phyloP scores from a whole-genome alignment of 352 stramenopile genomes.

The Phytophthora europaea region DNA sequence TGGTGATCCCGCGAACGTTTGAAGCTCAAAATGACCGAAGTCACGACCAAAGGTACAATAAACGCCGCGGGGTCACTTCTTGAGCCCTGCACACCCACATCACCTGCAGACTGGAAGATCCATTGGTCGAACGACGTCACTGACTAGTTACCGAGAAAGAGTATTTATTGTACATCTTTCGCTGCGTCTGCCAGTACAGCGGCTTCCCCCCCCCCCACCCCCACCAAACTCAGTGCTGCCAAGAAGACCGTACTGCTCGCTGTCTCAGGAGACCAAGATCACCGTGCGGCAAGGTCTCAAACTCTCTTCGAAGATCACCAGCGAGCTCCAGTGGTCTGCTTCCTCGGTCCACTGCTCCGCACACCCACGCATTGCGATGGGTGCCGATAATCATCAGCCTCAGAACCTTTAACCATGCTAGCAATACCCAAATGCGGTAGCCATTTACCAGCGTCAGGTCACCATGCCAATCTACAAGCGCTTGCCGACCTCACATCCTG shows the following conservation, averaged over 20 bases:
- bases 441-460: constrained; percentile 51
- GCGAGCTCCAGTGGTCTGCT: constrained; percentile 76
- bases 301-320: constrained; percentile 41
- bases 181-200: constrained; percentile 37
- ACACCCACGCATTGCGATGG: constrained; percentile 87
- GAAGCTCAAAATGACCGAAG: constrained; percentile 74
- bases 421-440: constrained; percentile 61
- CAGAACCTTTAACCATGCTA: constrained; percentile 36
- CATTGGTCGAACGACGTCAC: constrained; percentile 41
- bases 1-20: constrained; percentile 2
- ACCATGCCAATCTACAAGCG: constrained; percentile 56
- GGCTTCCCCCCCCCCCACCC: constrained; percentile 48
- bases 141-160: constrained; percentile 18
- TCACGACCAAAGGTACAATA: constrained; percentile 76
- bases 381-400: constrained; percentile 73
- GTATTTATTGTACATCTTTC: constrained; percentile 43
- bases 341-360: constrained; percentile 76
- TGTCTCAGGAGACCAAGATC: constrained; percentile 71
- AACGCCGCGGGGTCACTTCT: not conserved
- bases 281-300: constrained; percentile 68
- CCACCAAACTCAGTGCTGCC: constrained; percentile 71
- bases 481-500: constrained; percentile 57
- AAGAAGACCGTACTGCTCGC: constrained; percentile 77
- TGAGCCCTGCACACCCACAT: too few species aligned
- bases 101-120: constrained; percentile 25